Conservation (phyloP, 2,329 filamentous ascomycete genomes). For the Xylaria sp. region DNA sequence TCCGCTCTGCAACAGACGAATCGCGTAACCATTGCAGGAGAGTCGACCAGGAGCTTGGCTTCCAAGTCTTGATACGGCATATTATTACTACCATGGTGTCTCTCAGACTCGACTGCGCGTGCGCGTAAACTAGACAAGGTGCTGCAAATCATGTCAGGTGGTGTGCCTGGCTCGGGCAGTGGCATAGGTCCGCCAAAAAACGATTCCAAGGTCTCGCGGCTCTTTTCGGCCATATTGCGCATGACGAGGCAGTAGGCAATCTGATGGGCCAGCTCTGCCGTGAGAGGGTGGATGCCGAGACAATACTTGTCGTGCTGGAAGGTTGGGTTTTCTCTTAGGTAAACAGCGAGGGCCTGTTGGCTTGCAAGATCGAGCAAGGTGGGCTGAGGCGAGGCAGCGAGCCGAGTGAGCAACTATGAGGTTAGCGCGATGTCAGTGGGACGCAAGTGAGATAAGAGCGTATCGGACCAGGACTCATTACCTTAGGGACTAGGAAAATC, state of each 20-base stretch:
- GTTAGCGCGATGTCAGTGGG: not conserved
- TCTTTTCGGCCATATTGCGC: slow-evolving; percentile 15
- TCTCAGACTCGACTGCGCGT: not conserved
- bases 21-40: slow-evolving; percentile 17
- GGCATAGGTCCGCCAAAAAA: slow-evolving; percentile 23
- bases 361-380: slow-evolving; percentile 13
- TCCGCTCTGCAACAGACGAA: slow-evolving; percentile 24
- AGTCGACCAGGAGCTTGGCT: slow-evolving; percentile 13
- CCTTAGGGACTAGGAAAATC: slow-evolving; percentile 7
- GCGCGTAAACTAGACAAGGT: slow-evolving; percentile 15
- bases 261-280: slow-evolving; percentile 17
- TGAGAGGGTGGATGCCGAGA: slow-evolving; percentile 5
- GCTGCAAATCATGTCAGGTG: slow-evolving; percentile 16
- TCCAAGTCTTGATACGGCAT: slow-evolving; percentile 9
- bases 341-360: slow-evolving; percentile 16
- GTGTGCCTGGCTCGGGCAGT: slow-evolving; percentile 17
- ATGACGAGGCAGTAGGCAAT: slow-evolving; percentile 11
- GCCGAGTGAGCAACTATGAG: slow-evolving; percentile 13
- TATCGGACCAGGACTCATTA: not conserved
- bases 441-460: slow-evolving; percentile 5
- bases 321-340: slow-evolving; percentile 4
- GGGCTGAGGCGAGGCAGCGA: not conserved
- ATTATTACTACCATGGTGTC: not conserved
- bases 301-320: slow-evolving; percentile 16
- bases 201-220: slow-evolving; percentile 15